Percentiles rank a stretch among this genome's conserved stretches.
Evolutionary conservation across 106 monocot species (phyloP).

Genomic region (Dendrobium huoshanense): DNA sequence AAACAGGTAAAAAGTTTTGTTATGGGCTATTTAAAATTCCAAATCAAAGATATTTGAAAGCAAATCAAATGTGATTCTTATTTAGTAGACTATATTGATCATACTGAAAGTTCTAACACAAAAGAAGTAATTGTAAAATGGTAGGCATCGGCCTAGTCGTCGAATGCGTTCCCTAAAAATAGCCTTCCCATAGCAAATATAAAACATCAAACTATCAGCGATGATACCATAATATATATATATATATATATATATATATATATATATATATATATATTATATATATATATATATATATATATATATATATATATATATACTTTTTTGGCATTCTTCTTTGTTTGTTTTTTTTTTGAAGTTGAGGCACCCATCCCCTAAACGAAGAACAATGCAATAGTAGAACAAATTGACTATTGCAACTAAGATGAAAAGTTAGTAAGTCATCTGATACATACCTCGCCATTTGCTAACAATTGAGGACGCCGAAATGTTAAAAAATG

Average conservation of each 20-base stretch:
- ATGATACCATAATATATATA: not conserved
- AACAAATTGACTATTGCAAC: not conserved
- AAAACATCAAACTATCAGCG: not conserved
- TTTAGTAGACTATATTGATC: not conserved
- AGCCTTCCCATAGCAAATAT: not conserved
- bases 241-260: too few species aligned
- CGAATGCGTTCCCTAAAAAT: not conserved
- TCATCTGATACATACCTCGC: constrained; percentile 65
- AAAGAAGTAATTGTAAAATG: not conserved
- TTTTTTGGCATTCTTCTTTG: not conserved
- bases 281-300: too few species aligned
- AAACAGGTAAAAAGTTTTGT: not conserved
- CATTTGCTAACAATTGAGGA: constrained; percentile 99
- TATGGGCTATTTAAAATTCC: not conserved
- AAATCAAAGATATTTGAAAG: not conserved
- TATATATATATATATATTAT: too few species aligned
- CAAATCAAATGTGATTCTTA: not conserved
- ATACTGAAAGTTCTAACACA: not conserved
- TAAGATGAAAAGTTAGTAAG: not conserved
- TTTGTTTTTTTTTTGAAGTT: not conserved
- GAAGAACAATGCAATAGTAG: not conserved
- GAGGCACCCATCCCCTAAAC: not conserved
- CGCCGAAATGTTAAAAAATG: constrained; percentile 98
- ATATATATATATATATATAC: too few species aligned
- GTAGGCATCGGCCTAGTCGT: not conserved